Evolutionary conservation across 495 filamentous ascomycete genomes (phyloP), one percentile per base, ranked within the genome.

Genomic region (Articulospora tetracladia): DNA sequence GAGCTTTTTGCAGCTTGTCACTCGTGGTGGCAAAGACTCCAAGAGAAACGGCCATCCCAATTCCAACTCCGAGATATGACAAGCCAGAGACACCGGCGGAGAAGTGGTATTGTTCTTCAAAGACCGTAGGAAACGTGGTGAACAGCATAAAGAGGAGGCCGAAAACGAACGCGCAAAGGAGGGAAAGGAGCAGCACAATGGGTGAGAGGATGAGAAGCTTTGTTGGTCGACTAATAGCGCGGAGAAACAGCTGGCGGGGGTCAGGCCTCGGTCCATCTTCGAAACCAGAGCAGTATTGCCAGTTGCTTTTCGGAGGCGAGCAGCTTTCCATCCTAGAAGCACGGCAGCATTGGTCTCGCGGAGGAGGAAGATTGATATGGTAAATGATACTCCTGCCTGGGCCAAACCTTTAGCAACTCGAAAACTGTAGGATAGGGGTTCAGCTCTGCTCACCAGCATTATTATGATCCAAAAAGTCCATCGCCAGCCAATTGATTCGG

Each of bases 271-370:
- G 51, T 80, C 79, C 2, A 83, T 69, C 22, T 77, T 81, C 0
- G 83, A 83, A 52, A 61, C 68, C 46, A 79, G 61, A 1, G 81
- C 74, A 11, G 85, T 75, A 65, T 97, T 88, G 6, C 87, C 87
- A 10, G 89, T 95, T 60, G 87, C 81, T 64, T 86, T 82, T 24
- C 93, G 84, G 26, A 95, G 70, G 47, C 74, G 74, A 27, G 75
- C 72, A 3, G 93, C 93, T 63, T 94, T 94, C 26, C 80, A 71
- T 46, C 86, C 81, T 28, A 97, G 78, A 24, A 93, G 77, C 24
- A 88, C 85, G 17, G 80, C 72, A 26, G 76, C 87, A 67, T 96
- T 96, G 0, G 93, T 97, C 75, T 97, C 93, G 2, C 92, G 93
- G 1, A 95, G 88, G 19, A 92, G 78, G 25, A 91, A 67, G 55